Evolutionary conservation across 257 asterid genomes (phyloP).

Genomic region (Ocimum tenuiflorum): DNA sequence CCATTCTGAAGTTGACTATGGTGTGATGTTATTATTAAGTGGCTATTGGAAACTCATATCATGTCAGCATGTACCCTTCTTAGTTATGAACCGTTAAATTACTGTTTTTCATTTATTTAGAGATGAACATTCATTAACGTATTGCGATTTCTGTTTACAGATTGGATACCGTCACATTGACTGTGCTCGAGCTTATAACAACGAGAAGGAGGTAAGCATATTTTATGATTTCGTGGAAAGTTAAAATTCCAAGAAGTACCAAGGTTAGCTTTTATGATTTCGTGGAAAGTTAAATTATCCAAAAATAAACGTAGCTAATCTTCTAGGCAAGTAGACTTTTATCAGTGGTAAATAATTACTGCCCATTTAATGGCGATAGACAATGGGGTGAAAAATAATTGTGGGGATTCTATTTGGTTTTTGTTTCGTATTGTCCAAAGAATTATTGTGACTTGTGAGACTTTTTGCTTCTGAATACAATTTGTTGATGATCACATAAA

Average conservation of each 20-base stretch:
- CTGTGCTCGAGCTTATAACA: slow-evolving; percentile 32
- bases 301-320: background rate
- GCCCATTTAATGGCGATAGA: background rate
- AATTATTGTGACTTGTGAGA: background rate
- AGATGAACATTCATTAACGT: background rate
- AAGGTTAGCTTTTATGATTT: background rate
- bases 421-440: background rate
- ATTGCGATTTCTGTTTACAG: slow-evolving; percentile 10
- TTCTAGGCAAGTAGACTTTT: background rate
- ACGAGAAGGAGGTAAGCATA: slow-evolving; percentile 28
- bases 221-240: background rate
- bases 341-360: background rate
- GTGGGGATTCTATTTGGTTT: background rate
- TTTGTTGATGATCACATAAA: no score
- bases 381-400: background rate
- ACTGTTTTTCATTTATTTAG: background rate
- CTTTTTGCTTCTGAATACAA: background rate
- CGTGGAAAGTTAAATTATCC: background rate
- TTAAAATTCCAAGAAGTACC: background rate
- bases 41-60: no score
- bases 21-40: background rate
- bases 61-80: no score
- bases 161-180: slow-evolving; percentile 37
- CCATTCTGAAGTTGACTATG: background rate
- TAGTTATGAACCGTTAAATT: no score